Evolutionary conservation across 2,329 filamentous ascomycete genomes (phyloP), one percentile per base, ranked within the genome.

Genomic region (Exophiala sideris): DNA sequence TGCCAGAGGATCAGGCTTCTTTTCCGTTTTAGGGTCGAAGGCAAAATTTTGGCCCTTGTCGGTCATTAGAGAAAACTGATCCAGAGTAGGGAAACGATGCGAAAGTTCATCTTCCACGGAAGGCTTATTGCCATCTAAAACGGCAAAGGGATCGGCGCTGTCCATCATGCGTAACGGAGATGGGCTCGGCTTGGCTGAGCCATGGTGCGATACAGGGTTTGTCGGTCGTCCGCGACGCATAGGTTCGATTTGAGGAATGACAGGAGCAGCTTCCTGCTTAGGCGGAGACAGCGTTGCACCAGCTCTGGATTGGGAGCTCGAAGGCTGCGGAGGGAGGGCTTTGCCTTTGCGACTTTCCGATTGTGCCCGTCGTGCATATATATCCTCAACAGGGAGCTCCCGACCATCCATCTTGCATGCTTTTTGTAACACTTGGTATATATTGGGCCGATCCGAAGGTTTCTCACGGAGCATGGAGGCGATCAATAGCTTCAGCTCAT

Each of bases 361-460:
- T 41, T 81, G 79, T 10, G 87, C 74, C 57, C 84, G 75, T 42
- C 76, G 78, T 41, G 84, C 74, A 69, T 91, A 92, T 50, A 91
- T 91, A 74, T 99, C 91, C 75, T 89, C 87, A 64, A 99, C 88
- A 0, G 91, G 91, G 8, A 91, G 80, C 61, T 91, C 85, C 56
- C 86, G 86, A 51, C 91, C 89, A 68, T 94, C 88, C 89, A 99
- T 95, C 34, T 81, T 77, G 71, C 91, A 96, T 29, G 87, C 84
- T 73, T 97, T 91, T 58, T 85, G 83, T 32, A 99, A 77, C 3
- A 95, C 90, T 70, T 96, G 88, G 68, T 96, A 99, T 58, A 99
- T 95, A 67, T 92, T 97, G 3, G 94, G 94, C 59, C 94, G 82
- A 47, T 81, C 75, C 57, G 84, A 79, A 48, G 90, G 89, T 63